Evolutionary conservation across 23 red algal genomes (phyloP).

Genomic region (Gracilaria domingensis): DNA sequence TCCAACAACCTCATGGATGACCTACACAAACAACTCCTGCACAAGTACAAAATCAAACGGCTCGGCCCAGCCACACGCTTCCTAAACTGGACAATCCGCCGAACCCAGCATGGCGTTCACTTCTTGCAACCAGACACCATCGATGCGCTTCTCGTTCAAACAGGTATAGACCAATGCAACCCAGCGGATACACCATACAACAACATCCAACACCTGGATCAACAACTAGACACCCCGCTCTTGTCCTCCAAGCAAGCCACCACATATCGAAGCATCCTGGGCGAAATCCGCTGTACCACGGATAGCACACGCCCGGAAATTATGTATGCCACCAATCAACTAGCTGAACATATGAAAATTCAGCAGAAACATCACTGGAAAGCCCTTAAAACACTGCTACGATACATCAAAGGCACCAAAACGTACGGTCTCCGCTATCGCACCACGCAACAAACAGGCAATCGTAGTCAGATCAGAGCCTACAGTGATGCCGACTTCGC

Average conservation of each 20-base stretch:
- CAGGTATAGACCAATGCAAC: background rate
- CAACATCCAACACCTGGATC: background rate
- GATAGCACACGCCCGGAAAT: background rate
- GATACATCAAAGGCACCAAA: background rate
- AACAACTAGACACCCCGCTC: background rate
- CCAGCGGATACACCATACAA: background rate
- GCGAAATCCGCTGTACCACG: background rate
- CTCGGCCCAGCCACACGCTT: background rate
- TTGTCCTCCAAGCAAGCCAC: background rate
- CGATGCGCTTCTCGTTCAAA: background rate
- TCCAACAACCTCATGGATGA: background rate
- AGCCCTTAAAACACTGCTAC: background rate
- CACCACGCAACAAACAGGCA: too few species aligned
- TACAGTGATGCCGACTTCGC: background rate
- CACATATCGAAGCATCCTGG: background rate
- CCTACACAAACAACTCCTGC: background rate
- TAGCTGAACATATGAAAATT: background rate
- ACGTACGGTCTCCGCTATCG: background rate
- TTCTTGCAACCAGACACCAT: background rate
- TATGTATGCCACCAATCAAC: background rate
- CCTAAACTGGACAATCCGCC: background rate
- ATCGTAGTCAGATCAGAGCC: too few species aligned
- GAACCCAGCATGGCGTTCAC: too few species aligned
- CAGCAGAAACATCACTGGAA: background rate
- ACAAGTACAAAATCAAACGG: constrained; percentile 7